Percentiles rank a stretch among this genome's conserved stretches.
phyloP scores from a whole-genome alignment of 306 rosid genomes.

The Betula pendula region DNA sequence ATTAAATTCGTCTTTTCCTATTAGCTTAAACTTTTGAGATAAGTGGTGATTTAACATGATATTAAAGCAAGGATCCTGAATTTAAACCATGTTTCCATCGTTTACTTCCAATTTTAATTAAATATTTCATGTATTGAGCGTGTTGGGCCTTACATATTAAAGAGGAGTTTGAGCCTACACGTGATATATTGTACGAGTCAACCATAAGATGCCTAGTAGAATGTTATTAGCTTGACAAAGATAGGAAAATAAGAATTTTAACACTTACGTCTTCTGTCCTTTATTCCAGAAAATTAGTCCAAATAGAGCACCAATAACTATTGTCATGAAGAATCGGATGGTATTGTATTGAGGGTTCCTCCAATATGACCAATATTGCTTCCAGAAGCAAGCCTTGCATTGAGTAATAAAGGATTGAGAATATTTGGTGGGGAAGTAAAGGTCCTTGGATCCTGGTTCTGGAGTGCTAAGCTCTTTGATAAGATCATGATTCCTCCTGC shows the following conservation, averaged over 20 bases:
- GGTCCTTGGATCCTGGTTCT: constrained; percentile 40
- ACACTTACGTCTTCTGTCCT: constrained; percentile 39
- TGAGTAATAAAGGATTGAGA: constrained; percentile 45
- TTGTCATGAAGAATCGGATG: constrained; percentile 36
- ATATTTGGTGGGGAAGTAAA: constrained; percentile 41
- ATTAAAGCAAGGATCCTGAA: too few species aligned
- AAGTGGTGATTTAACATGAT: neutral
- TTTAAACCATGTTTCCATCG: too few species aligned
- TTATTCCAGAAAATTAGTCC: constrained; percentile 47
- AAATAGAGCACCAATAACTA: constrained; percentile 37
- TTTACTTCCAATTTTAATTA: too few species aligned
- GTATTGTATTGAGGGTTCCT: constrained; percentile 49
- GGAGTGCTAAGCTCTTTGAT: constrained; percentile 48
- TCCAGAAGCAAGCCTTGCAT: constrained; percentile 49
- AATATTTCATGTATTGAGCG: too few species aligned
- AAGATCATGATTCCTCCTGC: constrained; percentile 47
- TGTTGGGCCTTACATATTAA: too few species aligned
- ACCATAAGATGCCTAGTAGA: too few species aligned
- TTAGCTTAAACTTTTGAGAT: too few species aligned
- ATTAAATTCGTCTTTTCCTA: too few species aligned
- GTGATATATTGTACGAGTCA: too few species aligned
- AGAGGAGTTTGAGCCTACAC: too few species aligned
- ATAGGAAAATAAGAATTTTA: constrained; percentile 6
- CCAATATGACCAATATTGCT: constrained; percentile 54
- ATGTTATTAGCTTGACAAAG: too few species aligned